Base-by-base conservation (phyloP, 2,329 filamentous ascomycete species). In the Calonectria leucothoes region DNA sequence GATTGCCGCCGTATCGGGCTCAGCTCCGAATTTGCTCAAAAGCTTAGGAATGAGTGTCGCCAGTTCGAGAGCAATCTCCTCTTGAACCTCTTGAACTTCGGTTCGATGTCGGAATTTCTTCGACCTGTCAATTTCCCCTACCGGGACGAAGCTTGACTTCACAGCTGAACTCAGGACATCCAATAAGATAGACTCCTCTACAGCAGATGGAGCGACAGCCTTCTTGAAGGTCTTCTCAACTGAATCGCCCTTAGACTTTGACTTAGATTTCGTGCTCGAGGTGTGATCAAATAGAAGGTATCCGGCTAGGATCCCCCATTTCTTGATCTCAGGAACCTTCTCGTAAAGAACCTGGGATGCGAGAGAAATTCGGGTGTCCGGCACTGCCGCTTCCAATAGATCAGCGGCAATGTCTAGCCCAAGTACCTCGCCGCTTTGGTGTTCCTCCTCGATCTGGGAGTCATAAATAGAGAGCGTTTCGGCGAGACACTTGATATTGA, bases 241-340 rank as follows among this genome's bases (percentile, higher is more conserved):
- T 33, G 83, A 81, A 23, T 90, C 89, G 12, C 86, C 87, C 61
- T 90, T 89, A 3, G 89, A 85, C 29, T 81, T 89, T 83, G 76
- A 82, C 75, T 85, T 90, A 17, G 89, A 86, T 70, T 83, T 91
- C 82, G 81, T 85, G 81, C 90, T 91, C 1, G 89, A 89, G 0
- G 95, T 97, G 83, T 98, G 96, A 80, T 99, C 97, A 82, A 95
- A 98, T 2, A 99, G 88, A 8, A 99, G 89, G 83, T 98, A 99
- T 20, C 95, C 95, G 31, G 95, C 94, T 70, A 99, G 85, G 6
- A 94, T 90, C 81, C 98, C 94, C 97, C 97, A 99, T 71, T 95
- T 92, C 77, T 92, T 91, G 35, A 98, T 89, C 79, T 97, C 95
- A 0, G 92, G 88, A 73, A 98, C 91, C 78, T 94, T 93, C 75